Evolutionary conservation across 1,284 basidiomycete genomes (phyloP), one percentile per base, ranked within the genome.

Genomic region (Kalmanozyma brasiliensis): DNA sequence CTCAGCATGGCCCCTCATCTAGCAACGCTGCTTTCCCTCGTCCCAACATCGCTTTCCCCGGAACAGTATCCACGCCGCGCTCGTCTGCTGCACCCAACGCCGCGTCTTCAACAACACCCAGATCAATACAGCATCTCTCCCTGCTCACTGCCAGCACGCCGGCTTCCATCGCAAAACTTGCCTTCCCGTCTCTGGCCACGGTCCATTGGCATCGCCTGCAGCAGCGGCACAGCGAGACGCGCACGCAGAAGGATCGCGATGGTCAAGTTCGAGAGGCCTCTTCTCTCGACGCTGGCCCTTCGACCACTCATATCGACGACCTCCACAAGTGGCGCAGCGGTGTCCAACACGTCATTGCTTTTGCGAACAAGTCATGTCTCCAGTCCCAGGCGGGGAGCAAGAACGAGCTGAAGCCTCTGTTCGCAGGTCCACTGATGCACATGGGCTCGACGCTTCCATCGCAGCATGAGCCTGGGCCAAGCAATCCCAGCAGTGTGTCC

Each of bases 1-100:
- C 43, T 9, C 63, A 60, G 52, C 63, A 53, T 26, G 57, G 56
- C 11, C 56, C 63, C 16, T 52, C 63, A 3, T 55, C 63, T 13
- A 40, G 4, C 48, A 43, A 11, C 6, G 4, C 38, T 4, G 22
- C 40, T 9, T 60, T 56, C 17, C 20, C 48, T 8, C 56, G 63
- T 9, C 40, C 48, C 22, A 57, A 53, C 13, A 20, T 20, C 7
- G 38, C 57, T 9, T 57, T 61, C 8, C 53, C 64, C 2, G 53
- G 58, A n/a, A 62, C 59, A 8, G 52, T 56, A 1, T 35, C 58
- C 11, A 53, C 49, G 13, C 42, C 57, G 19, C 64, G 62, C 13
- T 46, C 58, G 0, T 43, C 49, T 9, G 42, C 49, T 24, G 52
- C 56, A 52, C 38, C 56, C 7, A 49, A 47, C 33, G 44, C 23